Base-by-base conservation (phyloP, 139 green algal genomes). In the Micractinium sp. region DNA sequence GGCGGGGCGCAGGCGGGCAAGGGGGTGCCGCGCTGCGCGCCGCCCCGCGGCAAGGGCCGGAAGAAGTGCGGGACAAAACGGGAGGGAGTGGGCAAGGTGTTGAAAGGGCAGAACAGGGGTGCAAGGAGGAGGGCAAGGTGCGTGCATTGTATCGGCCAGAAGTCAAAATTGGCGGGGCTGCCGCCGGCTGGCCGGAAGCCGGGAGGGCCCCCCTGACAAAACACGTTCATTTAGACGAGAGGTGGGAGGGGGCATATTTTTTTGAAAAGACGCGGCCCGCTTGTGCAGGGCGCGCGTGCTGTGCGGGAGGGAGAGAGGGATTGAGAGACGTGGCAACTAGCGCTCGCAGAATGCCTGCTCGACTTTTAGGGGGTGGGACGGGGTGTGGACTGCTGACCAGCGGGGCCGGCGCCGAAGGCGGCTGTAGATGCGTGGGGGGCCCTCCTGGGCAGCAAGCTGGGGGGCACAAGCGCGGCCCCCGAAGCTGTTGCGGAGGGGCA, bases 121-220 rank as follows among this genome's bases (percentile, higher is more conserved):
- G 41, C 75, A 47, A n/a, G 35, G 36, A 82, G 36, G 35, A 82
- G 77, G 23, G 77, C n/a, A 82, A 39, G 22, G 39, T 67, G 78
- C 39, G 38, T 79, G 73, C 73, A 79, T 36, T 79, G 73, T 23
- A 67, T 63, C 31, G 25, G 25, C 39, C 78, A 67, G 20, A 67
- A 35, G 78, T 71, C 74, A 80, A 80, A 80, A 80, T 80, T 80
- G 74, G 74, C 74, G 74, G 74, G 31, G 31, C 71, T 33, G 31
- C 33, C 33, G 74, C 74, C 18, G 74, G 74, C 73, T 20, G 74
- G 74, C 74, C 3, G 63, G 63, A 5, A 53, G 74, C 74, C 33
- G 35, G 74, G n/a, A 9, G 33, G 14, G 7, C 31, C 33, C n/a
- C 74, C 74, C 23, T 2, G 33, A 80, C 74, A 47, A 16, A 22